A percentile compares a stretch with the other conserved stretches of the same genome.
These are phyloP conservation scores for Leccinum pellstonianum DNA, from an alignment of 768 basidiomycete species.

Conservation along the genomic window DNA sequence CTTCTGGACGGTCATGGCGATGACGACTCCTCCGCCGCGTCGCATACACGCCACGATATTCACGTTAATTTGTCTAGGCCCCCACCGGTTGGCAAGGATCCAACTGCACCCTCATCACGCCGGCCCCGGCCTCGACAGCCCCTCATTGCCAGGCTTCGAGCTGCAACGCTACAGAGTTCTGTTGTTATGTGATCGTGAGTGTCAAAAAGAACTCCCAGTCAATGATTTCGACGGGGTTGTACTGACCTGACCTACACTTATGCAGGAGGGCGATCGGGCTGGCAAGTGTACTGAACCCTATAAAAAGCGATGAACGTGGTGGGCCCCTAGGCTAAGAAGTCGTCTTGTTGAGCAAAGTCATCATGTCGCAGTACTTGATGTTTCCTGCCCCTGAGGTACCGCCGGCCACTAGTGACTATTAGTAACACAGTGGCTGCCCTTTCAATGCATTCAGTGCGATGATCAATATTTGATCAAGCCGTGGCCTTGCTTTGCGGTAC, in stretches of 20 bases:
- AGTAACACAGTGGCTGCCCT: too few relatives aligned
- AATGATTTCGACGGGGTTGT: not conserved
- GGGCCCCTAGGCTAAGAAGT: too few relatives aligned
- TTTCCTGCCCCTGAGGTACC: too few relatives aligned
- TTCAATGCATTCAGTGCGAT: too few relatives aligned
- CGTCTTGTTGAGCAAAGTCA: not conserved
- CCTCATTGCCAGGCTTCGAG: not conserved
- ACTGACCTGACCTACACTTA: not conserved
- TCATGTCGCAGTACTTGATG: not conserved
- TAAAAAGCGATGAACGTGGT: not conserved
- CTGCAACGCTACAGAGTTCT: constrained; percentile 6
- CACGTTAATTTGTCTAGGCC: not conserved
- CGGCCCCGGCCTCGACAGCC: not conserved
- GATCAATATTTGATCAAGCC: too few relatives aligned
- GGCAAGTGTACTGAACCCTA: not conserved
- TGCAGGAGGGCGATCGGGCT: not conserved
- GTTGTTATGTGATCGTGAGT: constrained; percentile 9
- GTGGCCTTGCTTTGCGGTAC: too few relatives aligned
- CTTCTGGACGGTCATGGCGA: not conserved
- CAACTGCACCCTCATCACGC: not conserved
- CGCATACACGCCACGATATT: not conserved
- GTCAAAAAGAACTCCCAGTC: too few relatives aligned
- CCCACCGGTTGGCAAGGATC: constrained; percentile 1
- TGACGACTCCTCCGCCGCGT: not conserved
- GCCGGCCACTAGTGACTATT: too few relatives aligned